These are phyloP conservation scores for Moesziomyces globuligerus DNA, from an alignment of 1,284 basidiomycete genomes.

Conservation along the genomic window DNA sequence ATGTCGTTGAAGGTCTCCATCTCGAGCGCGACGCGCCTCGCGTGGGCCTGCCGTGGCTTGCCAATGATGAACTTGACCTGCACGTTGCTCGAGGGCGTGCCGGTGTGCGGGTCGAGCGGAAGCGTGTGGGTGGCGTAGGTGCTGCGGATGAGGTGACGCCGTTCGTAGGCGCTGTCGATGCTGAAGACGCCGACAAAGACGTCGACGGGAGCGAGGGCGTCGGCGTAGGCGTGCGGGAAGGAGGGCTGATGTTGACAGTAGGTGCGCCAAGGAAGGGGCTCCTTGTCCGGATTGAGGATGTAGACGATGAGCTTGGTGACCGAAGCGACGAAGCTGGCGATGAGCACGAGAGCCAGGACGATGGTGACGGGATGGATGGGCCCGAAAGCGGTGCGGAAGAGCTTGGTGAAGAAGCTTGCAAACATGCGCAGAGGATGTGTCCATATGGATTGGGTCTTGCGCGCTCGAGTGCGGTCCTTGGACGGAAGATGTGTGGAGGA, in stretches of 20 bases:
- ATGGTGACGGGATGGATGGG: conserved; percentile 55
- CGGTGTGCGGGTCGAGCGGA: conserved; percentile 63
- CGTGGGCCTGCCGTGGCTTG: conserved; percentile 81
- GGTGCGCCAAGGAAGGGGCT: conserved; percentile 88
- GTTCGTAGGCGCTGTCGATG: conserved; percentile 79
- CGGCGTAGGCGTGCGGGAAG: conserved; percentile 70
- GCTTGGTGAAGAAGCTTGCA: conserved; percentile 35
- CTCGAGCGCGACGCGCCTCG: conserved; percentile 82
- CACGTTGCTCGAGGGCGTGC: conserved; percentile 73
- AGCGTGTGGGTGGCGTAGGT: conserved; percentile 83
- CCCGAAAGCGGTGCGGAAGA: conserved; percentile 48
- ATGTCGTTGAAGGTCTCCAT: conserved; percentile 93
- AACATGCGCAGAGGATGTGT: conserved; percentile 36
- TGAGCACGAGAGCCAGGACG: conserved; percentile 48
- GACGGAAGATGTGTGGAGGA: conserved; percentile 14
- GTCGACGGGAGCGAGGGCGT: conserved; percentile 84
- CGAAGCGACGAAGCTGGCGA: conserved; percentile 53
- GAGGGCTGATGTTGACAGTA: conserved; percentile 78
- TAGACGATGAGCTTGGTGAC: conserved; percentile 75
- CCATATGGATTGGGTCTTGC: conserved; percentile 24
- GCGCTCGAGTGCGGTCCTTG: conserved; percentile 23
- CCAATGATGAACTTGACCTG: conserved; percentile 92
- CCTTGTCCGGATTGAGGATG: conserved; percentile 94
- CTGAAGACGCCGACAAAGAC: conserved; percentile 92
- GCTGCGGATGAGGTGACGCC: conserved; percentile 86